Conservation (phyloP, 176 grass and related monocot genomes). For the Echinochloa phyllopogon region DNA sequence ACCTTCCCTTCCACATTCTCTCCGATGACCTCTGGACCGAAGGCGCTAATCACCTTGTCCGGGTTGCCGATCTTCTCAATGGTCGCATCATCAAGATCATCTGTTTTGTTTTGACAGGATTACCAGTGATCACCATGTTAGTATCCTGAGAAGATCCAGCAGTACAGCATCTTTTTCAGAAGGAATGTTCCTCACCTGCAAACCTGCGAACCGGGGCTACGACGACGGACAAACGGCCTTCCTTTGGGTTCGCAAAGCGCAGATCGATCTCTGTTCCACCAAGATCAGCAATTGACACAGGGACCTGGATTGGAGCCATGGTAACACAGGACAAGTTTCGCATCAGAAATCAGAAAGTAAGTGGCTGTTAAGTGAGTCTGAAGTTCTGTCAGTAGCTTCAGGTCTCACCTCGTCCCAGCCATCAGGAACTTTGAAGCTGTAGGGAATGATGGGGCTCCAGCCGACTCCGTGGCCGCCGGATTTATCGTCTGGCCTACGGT, state of each 20-base stretch:
- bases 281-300: constrained; percentile 97
- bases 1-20: constrained; percentile 96
- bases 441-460: constrained; percentile 95
- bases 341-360: constrained; percentile 1
- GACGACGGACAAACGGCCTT: constrained; percentile 78
- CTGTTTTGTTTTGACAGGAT: not conserved
- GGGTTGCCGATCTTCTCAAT: constrained; percentile 81
- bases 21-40: constrained; percentile 89
- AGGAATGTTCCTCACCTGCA: constrained; percentile 56
- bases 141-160: not conserved
- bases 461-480: constrained; percentile 94
- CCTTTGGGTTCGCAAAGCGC: constrained; percentile 71
- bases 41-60: constrained; percentile 75
- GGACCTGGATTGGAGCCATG: constrained; percentile 55
- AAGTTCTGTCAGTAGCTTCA: constrained; percentile 11
- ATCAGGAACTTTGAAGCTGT: constrained; percentile 83
- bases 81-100: constrained; percentile 60
- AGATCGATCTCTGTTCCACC: constrained; percentile 97
- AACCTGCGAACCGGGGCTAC: constrained; percentile 87
- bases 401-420: constrained; percentile 80
- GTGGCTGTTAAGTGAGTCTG: not conserved
- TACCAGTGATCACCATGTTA: not conserved
- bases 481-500: constrained; percentile 88
- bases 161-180: not conserved
- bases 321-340: not conserved